Conservation (phyloP, 192 early-diverging fungal genomes). For the Cetraspora pellucida region DNA sequence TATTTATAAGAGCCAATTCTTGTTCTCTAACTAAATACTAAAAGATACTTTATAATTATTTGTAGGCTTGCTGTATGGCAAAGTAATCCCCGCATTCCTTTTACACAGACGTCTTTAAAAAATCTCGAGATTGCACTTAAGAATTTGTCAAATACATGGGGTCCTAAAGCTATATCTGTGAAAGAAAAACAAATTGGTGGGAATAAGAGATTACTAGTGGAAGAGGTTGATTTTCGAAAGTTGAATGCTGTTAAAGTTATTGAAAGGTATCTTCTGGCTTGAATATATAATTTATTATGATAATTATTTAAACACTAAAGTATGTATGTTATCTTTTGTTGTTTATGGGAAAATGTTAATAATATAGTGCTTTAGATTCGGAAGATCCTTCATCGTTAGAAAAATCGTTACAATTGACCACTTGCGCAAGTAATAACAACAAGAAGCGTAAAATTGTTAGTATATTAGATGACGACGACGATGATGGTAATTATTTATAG, state of each 20-base stretch:
- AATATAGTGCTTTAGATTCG: conserved; percentile 8
- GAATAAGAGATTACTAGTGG: conserved; percentile 19
- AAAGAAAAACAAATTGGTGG: conserved; percentile 20
- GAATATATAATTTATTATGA: background rate
- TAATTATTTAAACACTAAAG: background rate
- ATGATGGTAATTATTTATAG: background rate
- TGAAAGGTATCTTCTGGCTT: conserved; percentile 13
- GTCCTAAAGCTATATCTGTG: conserved; percentile 26
- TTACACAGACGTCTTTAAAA: conserved; percentile 15
- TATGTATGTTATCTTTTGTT: background rate
- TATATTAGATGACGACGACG: background rate
- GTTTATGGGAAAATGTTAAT: no score
- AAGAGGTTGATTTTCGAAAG: conserved; percentile 24
- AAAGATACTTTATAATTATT: background rate
- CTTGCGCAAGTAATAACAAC: background rate
- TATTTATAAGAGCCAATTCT: background rate
- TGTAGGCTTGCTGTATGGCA: conserved; percentile 18
- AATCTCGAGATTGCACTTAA: conserved; percentile 29
- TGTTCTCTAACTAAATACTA: background rate
- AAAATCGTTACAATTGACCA: conserved; percentile 13
- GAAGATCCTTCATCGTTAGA: background rate
- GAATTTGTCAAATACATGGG: conserved; percentile 28
- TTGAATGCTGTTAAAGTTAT: conserved; percentile 9
- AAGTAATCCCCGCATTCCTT: background rate
- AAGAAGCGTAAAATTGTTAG: conserved; percentile 31